Evolutionary conservation across 345 rosid species (phyloP), one percentile per base, ranked within the genome.

Genomic region (Diplotaxis tenuifolia): DNA sequence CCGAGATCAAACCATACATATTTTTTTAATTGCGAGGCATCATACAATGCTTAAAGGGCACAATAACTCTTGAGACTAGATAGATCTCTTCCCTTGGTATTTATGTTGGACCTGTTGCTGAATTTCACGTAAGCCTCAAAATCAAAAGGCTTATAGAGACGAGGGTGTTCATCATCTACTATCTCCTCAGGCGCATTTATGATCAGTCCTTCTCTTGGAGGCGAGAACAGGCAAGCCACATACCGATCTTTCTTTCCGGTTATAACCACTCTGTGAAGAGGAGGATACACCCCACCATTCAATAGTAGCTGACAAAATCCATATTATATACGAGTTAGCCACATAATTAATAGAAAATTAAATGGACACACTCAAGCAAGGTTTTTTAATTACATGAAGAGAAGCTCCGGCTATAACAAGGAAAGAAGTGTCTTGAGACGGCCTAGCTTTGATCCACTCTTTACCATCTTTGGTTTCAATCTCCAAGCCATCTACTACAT

Each of bases 321-420:
- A 28, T 53, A 28, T 27, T 29, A 12, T 5, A 19, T 38, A n/a
- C 9, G 5, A 1, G 10, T 18, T 19, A n/a, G n/a, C n/a, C n/a
- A n/a, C n/a, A n/a, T n/a, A n/a, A n/a, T n/a, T n/a, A n/a, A n/a
- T n/a, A n/a, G 21, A 58, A 66, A 66, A 29, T 58, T 58, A 36
- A 74, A n/a, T n/a, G n/a, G n/a, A n/a, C n/a, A n/a, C 59, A 42
- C 10, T 56, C 32, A 64, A 19, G 57, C 28, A 63, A 40, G 21
- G 29, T 63, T 56, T 28, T 40, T 56, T 67, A 86, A 19, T 11
- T 56, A 56, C 83, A 69, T 68, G 75, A 79, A 70, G 62, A 81
- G 84, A 69, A 32, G 86, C 89, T 5, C 91, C 89, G 2, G 83
- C 79, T 0, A 88, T 42, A 70, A 86, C 83, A 5, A 68, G 47